These are phyloP conservation scores for Monilinia fructicola DNA, from an alignment of 2,329 filamentous ascomycete species.

Conservation along the genomic window DNA sequence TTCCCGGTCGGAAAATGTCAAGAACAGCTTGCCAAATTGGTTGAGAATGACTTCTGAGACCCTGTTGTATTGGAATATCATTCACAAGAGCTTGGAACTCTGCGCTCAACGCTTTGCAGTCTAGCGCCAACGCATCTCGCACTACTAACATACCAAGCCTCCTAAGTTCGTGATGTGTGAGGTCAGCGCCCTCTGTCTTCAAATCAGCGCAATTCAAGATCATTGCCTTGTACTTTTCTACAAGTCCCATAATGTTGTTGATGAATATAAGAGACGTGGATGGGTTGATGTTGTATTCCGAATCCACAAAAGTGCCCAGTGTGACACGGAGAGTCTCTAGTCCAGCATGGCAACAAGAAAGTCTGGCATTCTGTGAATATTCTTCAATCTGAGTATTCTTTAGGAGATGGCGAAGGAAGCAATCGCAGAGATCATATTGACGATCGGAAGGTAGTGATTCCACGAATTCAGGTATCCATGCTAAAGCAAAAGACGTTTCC, in stretches of 20 bases:
- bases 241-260: constrained; percentile 64
- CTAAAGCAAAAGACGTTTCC: constrained; percentile 61
- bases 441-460: constrained; percentile 73
- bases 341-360: constrained; percentile 63
- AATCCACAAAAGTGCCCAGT: constrained; percentile 55
- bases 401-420: constrained; percentile 74
- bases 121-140: constrained; percentile 64
- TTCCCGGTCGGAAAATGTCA: constrained; percentile 63
- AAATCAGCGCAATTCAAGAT: constrained; percentile 56
- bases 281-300: constrained; percentile 49
- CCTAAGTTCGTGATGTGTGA: constrained; percentile 49
- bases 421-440: constrained; percentile 75
- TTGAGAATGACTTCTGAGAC: constrained; percentile 68
- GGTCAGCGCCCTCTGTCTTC: constrained; percentile 44
- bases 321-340: constrained; percentile 60
- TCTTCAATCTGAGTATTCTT: constrained; percentile 57
- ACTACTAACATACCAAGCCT: constrained; percentile 63
- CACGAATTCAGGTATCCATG: constrained; percentile 78
- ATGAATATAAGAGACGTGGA: constrained; percentile 61
- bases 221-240: constrained; percentile 61
- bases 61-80: constrained; percentile 61
- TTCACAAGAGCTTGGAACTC: constrained; percentile 67
- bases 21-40: constrained; percentile 78
- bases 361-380: constrained; percentile 57
- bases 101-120: constrained; percentile 67